Base-by-base conservation (phyloP, 768 basidiomycete species). In the Gloeostereum incarnatum region DNA sequence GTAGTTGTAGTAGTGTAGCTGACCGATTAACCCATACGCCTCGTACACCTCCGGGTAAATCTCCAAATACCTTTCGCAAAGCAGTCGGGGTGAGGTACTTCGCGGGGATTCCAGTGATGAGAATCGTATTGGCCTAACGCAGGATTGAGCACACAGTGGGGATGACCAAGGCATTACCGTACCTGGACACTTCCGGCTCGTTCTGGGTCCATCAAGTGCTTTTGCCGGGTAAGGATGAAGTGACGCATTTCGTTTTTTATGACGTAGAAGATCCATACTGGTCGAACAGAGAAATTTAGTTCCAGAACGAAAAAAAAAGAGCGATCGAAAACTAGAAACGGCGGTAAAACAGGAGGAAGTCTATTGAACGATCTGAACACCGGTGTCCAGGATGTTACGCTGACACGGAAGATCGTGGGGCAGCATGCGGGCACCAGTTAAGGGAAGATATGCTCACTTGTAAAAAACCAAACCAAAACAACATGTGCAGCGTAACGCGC, bases 1-100 rank as follows among this genome's bases (percentile, higher is more conserved):
- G 24, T 17, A 16, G 35, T 29, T 17, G n/a, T 18, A 34, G 33
- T 26, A 37, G 31, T 41, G 22, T 35, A 2, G 39, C 71, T 29
- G 41, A 81, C 79, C 86, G 71, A 56, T 92, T 94, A 26, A 98
- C 69, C 92, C 94, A 99, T 25, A 99, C 78, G 46, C 78, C 75
- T 53, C 79, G 81, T 6, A 93, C 84, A 11, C 93, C 93, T 7
- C 93, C 93, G 0, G 96, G 94, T 2, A 97, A 69, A 40, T 75
- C 71, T n/a, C 73, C 71, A 58, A 88, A 94, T 8, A 94, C 59
- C 35, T 73, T 65, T 30, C 56, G 61, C 20, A 96, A 66, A 3
- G 77, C 78, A 5, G 66, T 58, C 47, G 82, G 80, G 26, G 79
- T 78, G 38, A 97, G 73, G 51, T 81, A 91, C 34, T 75, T 72